Conservation (phyloP, 441 rosid genomes). For the Corymbia citriodora region DNA sequence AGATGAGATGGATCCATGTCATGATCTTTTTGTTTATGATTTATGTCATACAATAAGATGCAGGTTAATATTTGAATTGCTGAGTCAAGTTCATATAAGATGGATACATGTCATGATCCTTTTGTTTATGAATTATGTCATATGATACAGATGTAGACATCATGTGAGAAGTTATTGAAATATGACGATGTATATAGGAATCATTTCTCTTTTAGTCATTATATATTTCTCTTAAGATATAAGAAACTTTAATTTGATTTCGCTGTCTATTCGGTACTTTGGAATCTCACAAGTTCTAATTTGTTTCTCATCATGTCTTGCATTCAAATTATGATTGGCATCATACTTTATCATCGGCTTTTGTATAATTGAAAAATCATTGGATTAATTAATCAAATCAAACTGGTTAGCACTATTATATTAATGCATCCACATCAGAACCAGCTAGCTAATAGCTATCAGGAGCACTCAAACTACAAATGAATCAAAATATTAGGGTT, state of each 20-base stretch:
- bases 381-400: neutral
- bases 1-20: neutral
- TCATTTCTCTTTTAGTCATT: neutral
- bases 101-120: neutral
- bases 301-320: neutral
- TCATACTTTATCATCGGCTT: neutral
- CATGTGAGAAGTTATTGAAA: neutral
- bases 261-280: neutral
- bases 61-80: neutral
- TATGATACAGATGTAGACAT: neutral
- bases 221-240: neutral
- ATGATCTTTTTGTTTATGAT: neutral
- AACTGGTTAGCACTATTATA: neutral
- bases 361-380: neutral
- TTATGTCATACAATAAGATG: neutral
- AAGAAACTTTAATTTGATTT: neutral
- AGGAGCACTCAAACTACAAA: neutral
- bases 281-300: neutral
- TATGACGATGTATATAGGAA: neutral
- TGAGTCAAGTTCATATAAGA: neutral
- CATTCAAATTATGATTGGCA: neutral
- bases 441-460: neutral
- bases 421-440: neutral
- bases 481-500: neutral
- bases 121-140: neutral